Percentiles rank a stretch among this genome's conserved stretches.
Conservation (phyloP, 2,329 filamentous ascomycete genomes). For the Blumeria hordei region DNA sequence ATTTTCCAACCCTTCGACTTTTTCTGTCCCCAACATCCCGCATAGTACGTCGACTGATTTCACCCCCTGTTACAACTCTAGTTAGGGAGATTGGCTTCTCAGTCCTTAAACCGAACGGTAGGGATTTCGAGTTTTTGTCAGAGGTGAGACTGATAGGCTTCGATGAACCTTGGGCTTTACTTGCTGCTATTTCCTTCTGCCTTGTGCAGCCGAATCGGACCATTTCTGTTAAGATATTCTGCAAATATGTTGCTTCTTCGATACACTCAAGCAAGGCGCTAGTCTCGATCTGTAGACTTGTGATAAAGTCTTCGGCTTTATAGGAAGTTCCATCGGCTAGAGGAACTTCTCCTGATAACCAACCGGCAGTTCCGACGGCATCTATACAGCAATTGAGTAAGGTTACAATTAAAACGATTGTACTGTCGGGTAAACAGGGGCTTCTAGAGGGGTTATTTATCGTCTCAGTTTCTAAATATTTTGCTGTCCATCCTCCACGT, state of each 20-base stretch:
- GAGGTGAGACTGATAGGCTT: constrained; percentile 17
- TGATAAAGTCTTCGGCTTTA: constrained; percentile 38
- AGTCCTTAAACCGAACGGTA: constrained; percentile 42
- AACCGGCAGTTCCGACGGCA: constrained; percentile 49
- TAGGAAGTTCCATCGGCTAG: constrained; percentile 21
- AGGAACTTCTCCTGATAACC: constrained; percentile 39
- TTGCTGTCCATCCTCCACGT: constrained; percentile 51
- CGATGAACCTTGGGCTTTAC: constrained; percentile 13
- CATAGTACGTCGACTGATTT: constrained; percentile 40
- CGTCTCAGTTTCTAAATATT: constrained; percentile 36
- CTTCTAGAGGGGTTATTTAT: constrained; percentile 22
- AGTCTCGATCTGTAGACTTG: constrained; percentile 41
- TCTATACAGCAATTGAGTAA: constrained; percentile 52
- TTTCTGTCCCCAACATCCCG: constrained; percentile 57
- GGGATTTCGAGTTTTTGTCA: constrained; percentile 16
- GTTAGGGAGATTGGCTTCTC: constrained; percentile 23
- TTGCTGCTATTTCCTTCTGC: constrained; percentile 5
- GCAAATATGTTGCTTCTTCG: constrained; percentile 41
- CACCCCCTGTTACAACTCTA: constrained; percentile 44
- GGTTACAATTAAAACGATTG: constrained; percentile 46
- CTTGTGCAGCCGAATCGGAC: constrained; percentile 29
- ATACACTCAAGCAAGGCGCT: constrained; percentile 47
- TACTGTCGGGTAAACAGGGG: constrained; percentile 34
- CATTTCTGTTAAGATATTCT: constrained; percentile 39
- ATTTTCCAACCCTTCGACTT: constrained; percentile 57